Base-by-base conservation (phyloP, 495 filamentous ascomycete genomes). In the Trichocladium uniseriatum region DNA sequence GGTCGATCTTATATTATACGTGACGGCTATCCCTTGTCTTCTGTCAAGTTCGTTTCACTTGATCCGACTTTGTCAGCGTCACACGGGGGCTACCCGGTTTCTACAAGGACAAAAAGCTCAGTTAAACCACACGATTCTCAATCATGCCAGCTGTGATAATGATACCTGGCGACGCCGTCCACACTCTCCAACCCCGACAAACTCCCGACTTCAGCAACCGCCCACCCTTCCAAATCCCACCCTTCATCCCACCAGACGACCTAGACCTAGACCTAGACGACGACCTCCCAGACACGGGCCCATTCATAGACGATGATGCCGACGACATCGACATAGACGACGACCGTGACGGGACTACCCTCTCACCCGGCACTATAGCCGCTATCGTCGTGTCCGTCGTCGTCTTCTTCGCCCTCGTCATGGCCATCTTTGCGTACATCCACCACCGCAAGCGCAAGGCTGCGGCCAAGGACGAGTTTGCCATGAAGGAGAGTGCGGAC, bases 311-410 rank as follows among this genome's bases (percentile, higher is more conserved):
- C 7, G 38, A 42, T 13, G 11, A 18, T 7, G 6, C 18, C 16
- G 35, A 40, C 16, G 45, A n/a, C 35, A 18, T 5, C 14, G 6
- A 32, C 28, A n/a, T 18, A n/a, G 35, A 37, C 14, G 35, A 37
- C 35, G 37, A 19, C 19, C 5, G 16, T n/a, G n/a, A 3, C 37
- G n/a, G 37, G 5, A 5, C 3, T 3, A n/a, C 1, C 5, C 11
- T 53, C 9, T 21, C 43, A 0, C 27, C 38, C 5, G 44, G 37
- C 32, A 44, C 19, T 10, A 53, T 53, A 22, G 43, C 44, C 20
- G 43, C 43, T 21, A 48, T 48, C 32, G 51, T 48, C 15, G 22
- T 53, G 2, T 48, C 51, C 19, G 18, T 53, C 24, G 15, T 48
- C 32, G 43, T 36, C 16, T 48, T 48, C 21, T 16, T 53, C 16